Conservation (phyloP, 495 filamentous ascomycete species). For the Penicillium crystallinum region DNA sequence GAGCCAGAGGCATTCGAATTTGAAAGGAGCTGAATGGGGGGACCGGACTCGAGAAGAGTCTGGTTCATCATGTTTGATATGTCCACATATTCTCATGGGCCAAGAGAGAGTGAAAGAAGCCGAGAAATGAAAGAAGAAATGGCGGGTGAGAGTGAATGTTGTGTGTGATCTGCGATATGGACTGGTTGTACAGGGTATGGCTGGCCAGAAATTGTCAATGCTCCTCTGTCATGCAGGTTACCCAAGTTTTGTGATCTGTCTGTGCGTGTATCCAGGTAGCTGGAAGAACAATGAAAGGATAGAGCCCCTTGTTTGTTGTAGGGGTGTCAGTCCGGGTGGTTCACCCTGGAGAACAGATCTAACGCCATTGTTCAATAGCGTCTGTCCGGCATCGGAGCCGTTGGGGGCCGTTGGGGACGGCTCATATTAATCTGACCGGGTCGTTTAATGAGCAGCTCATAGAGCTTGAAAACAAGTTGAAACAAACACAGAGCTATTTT, state of each 20-base stretch:
- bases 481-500: not conserved
- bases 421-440: not conserved
- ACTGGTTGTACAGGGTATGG: not conserved
- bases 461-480: not conserved
- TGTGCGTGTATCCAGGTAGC: not conserved
- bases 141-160: not conserved
- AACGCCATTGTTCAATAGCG: not conserved
- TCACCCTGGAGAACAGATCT: not conserved
- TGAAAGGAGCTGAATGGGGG: not conserved
- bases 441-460: not conserved
- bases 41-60: slow-evolving; percentile 1
- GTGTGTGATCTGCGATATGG: slow-evolving; percentile 3
- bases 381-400: not conserved
- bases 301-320: not conserved
- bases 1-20: not conserved
- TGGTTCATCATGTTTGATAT: slow-evolving; percentile 19
- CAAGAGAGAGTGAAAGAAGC: not conserved
- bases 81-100: slow-evolving; percentile 12
- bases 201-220: slow-evolving; percentile 1
- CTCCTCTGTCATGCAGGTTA: not conserved
- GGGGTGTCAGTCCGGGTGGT: not conserved
- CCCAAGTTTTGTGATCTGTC: not conserved
- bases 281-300: not conserved
- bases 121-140: not conserved
- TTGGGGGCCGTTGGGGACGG: not conserved